Evolutionary conservation across 208 protist species (phyloP).

Genomic region (Leptomonas pyrrhocoris): DNA sequence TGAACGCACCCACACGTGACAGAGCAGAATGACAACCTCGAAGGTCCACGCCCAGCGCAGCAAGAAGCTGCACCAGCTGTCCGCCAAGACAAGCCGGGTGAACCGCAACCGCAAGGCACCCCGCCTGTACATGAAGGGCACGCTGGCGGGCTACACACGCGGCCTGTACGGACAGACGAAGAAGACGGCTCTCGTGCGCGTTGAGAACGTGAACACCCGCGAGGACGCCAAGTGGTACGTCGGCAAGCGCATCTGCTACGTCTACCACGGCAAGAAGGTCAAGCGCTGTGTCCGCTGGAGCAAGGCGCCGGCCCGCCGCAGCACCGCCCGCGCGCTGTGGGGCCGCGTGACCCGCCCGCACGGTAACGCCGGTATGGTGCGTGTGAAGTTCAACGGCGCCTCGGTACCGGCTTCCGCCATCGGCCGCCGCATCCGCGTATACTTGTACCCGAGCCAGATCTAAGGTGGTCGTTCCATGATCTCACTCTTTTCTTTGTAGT

Average conservation of each 20-base stretch:
- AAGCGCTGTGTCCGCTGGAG: slow-evolving; percentile 90
- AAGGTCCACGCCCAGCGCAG: slow-evolving; percentile 84
- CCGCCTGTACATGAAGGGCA: slow-evolving; percentile 93
- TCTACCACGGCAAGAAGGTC: slow-evolving; percentile 97
- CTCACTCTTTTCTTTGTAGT: slow-evolving; percentile 12
- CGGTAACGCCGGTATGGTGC: slow-evolving; percentile 97
- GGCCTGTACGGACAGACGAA: slow-evolving; percentile 94
- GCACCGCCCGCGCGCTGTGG: slow-evolving; percentile 96
- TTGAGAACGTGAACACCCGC: slow-evolving; percentile 97
- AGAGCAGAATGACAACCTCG: slow-evolving; percentile 55
- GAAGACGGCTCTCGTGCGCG: slow-evolving; percentile 93
- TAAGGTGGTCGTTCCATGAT: slow-evolving; percentile 65
- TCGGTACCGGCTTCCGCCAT: slow-evolving; percentile 97
- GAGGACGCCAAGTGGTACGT: slow-evolving; percentile 97
- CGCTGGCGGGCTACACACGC: slow-evolving; percentile 89
- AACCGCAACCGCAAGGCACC: slow-evolving; percentile 85
- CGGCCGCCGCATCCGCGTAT: slow-evolving; percentile 96
- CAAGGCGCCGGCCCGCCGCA: slow-evolving; percentile 89
- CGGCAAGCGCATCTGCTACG: slow-evolving; percentile 98
- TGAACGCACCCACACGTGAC: background rate
- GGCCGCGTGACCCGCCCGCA: slow-evolving; percentile 97
- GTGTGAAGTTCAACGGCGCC: slow-evolving; percentile 96
- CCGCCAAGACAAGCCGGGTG: slow-evolving; percentile 85
- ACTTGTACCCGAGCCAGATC: slow-evolving; percentile 98
- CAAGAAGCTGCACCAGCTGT: slow-evolving; percentile 91